Percentiles rank a stretch among this genome's conserved stretches.
Evolutionary conservation across 352 stramenopile species (phyloP).

Genomic region (Phytophthora megakarya): DNA sequence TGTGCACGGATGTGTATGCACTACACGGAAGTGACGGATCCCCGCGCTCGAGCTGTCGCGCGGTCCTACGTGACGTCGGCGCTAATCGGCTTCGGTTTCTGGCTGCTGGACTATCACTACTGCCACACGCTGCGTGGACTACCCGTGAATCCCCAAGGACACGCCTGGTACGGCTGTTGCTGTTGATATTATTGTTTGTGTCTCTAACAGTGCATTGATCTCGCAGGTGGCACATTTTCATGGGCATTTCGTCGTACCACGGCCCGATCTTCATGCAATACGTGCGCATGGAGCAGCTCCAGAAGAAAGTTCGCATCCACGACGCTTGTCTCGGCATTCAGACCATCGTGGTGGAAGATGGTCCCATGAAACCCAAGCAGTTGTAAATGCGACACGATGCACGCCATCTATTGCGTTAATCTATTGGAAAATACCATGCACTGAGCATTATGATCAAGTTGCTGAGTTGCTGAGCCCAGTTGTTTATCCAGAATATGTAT

Average conservation of each 20-base stretch:
- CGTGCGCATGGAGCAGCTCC: conserved; percentile 74
- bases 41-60: conserved; percentile 55
- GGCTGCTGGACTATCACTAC: conserved; percentile 83
- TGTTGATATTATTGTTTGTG: neutral
- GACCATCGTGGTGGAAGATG: conserved; percentile 60
- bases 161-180: conserved; percentile 56
- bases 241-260: conserved; percentile 77
- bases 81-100: conserved; percentile 65
- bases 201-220: conserved; percentile 5
- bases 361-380: conserved; percentile 33
- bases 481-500: conserved; percentile 5
- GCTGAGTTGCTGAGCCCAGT: neutral
- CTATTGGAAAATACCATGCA: conserved; percentile 6
- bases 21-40: conserved; percentile 61
- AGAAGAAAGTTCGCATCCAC: conserved; percentile 61
- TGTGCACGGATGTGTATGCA: conserved; percentile 59
- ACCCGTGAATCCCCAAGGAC: conserved; percentile 73
- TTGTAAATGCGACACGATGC: conserved; percentile 28
- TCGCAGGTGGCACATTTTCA: conserved; percentile 77
- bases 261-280: conserved; percentile 87
- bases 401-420: conserved; percentile 10
- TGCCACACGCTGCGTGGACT: conserved; percentile 56
- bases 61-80: conserved; percentile 59
- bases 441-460: conserved; percentile 6
- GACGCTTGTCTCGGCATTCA: conserved; percentile 57